Conservation (phyloP, 805 yeast genomes). For the Starmerella sp. region DNA sequence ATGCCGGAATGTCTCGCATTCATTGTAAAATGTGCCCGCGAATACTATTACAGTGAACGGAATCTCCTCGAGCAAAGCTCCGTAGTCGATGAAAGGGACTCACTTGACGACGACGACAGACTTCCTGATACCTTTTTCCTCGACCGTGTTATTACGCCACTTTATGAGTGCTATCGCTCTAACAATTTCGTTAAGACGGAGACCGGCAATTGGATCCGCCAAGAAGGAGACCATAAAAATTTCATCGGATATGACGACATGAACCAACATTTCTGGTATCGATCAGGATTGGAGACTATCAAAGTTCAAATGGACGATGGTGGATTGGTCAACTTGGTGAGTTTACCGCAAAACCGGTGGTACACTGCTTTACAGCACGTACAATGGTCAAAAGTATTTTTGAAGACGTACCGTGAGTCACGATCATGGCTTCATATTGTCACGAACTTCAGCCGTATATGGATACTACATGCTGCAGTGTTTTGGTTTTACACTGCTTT, state of each 20-base stretch:
- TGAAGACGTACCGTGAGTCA: conserved; percentile 63
- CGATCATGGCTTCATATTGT: conserved; percentile 69
- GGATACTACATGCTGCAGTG: conserved; percentile 63
- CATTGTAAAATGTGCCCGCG: conserved; percentile 69
- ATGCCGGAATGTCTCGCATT: conserved; percentile 86
- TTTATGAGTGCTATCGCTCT: conserved; percentile 49
- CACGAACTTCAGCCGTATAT: conserved; percentile 63
- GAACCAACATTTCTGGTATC: conserved; percentile 79
- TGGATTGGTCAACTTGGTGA: background rate
- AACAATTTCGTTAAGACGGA: conserved; percentile 38
- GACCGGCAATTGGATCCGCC: conserved; percentile 37
- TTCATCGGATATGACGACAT: conserved; percentile 83
- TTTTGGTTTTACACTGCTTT: conserved; percentile 69
- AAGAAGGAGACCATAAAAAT: conserved; percentile 53
- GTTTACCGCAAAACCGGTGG: conserved; percentile 42
- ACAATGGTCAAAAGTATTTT: conserved; percentile 56
- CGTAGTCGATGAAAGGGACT: too few species aligned
- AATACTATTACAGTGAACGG: conserved; percentile 33
- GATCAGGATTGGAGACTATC: conserved; percentile 53
- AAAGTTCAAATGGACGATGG: conserved; percentile 34
- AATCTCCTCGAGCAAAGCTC: too few species aligned
- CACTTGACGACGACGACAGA: background rate
- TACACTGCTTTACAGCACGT: conserved; percentile 44
- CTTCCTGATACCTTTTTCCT: conserved; percentile 28
- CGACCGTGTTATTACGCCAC: conserved; percentile 62